Base-by-base conservation (phyloP, 192 early-diverging fungal genomes). In the Martensiomyces pterosporus region DNA sequence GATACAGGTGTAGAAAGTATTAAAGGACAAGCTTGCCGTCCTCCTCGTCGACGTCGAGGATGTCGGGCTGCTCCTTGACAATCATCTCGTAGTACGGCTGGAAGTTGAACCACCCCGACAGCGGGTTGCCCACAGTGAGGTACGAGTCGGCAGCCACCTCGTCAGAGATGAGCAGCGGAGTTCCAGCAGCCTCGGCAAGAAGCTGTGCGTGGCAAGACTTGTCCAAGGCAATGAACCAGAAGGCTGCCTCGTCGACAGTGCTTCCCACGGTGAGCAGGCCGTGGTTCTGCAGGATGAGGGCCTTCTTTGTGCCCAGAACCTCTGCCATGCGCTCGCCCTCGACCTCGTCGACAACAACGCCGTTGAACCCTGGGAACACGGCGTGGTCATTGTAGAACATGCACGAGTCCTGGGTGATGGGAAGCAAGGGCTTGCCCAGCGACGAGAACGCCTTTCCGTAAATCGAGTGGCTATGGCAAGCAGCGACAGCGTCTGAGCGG, bases 351-450 rank as follows among this genome's bases (percentile, higher is more conserved):
- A 62, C 73, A 15, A 83, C 78, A 1, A 83, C 75, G 17, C 82
- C 82, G 27, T 74, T 71, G 32, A 74, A 83, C 5, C 76, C 64
- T 1, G 79, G 67, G 24, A 76, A 75, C 23, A 83, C 13, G 25
- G 60, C 55, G 29, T 83, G 82, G 43, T 68, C 45, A 0, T 79
- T 48, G 46, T 70, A 83, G 45, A 83, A 83, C 26, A 75, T 72
- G 38, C 82, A 83, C 1, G 82, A 72, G 23, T 83, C 82, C 55
- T 83, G 82, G 37, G 78, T 75, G 26, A 83, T 77, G 0, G 80
- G 80, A 32, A 69, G 27, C 9, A 83, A 26, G 3, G 52, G 45
- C 24, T 51, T 37, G 7, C 61, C 80, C 9, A 79, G 29, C 1
- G 67, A 39, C 19, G 82, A 80, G 35, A 83, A 80, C 37, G 82